Evolutionary conservation across 768 basidiomycete species (phyloP).

Genomic region (Russula sp.): DNA sequence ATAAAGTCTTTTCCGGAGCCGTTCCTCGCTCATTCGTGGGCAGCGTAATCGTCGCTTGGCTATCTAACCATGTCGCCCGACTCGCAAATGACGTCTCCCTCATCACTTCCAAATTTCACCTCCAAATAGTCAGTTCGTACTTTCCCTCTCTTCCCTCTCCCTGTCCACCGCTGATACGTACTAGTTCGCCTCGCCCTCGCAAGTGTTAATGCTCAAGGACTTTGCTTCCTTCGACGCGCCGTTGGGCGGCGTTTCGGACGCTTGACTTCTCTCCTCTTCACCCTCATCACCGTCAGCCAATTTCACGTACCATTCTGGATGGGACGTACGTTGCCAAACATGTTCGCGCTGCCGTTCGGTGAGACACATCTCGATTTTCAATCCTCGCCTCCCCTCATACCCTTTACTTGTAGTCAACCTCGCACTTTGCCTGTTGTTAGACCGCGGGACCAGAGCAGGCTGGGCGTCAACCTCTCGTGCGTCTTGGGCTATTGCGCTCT

Average conservation of each 20-base stretch:
- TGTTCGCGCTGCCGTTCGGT: slow-evolving; percentile 83
- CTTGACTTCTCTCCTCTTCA: slow-evolving; percentile 48
- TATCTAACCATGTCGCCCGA: slow-evolving; percentile 42
- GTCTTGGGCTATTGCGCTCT: slow-evolving; percentile 43
- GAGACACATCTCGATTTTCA: slow-evolving; percentile 12
- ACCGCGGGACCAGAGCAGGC: slow-evolving; percentile 35
- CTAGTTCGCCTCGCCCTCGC: slow-evolving; percentile 73
- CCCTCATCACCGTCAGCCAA: slow-evolving; percentile 67
- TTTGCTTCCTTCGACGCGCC: slow-evolving; percentile 58
- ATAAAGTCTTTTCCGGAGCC: slow-evolving; percentile 79
- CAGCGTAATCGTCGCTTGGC: slow-evolving; percentile 57
- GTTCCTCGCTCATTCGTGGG: slow-evolving; percentile 86
- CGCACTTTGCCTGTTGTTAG: slow-evolving; percentile 42
- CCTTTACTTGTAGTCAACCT: slow-evolving; percentile 44
- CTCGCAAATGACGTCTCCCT: slow-evolving; percentile 37
- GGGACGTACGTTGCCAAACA: slow-evolving; percentile 89
- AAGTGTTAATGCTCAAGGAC: slow-evolving; percentile 49
- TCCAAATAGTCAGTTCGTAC: slow-evolving; percentile 63
- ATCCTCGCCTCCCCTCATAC: background rate
- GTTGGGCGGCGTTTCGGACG: slow-evolving; percentile 59
- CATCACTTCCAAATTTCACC: slow-evolving; percentile 48
- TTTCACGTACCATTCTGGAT: slow-evolving; percentile 95
- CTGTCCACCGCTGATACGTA: background rate
- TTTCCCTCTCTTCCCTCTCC: background rate
- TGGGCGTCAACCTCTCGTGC: slow-evolving; percentile 31